Evolutionary conservation across 805 yeast species (phyloP), one percentile per base, ranked within the genome.

Genomic region (Candida vartiovaarae): DNA sequence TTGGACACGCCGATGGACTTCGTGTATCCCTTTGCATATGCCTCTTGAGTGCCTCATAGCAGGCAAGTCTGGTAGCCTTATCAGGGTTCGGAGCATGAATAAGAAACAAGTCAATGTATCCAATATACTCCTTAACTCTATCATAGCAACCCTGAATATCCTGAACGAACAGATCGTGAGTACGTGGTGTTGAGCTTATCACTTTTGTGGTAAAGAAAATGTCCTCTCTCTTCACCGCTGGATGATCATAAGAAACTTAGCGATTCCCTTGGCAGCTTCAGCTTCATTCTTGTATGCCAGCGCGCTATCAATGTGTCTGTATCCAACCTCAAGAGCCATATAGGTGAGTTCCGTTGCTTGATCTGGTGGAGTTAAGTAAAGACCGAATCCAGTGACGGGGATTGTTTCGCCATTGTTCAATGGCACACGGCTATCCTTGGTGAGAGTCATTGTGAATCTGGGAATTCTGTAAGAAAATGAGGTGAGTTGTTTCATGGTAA

Each of bases 31-130:
- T 66, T 66, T 27, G 71, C 77, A 30, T 78, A 80, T 27, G 78
- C 80, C 53, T 84, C 91, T 61, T 84, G 90, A 85, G 71, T 1
- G 89, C 90, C 54, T 65, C 70, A 76, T 82, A 84, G 4, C 88
- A 74, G 37, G 74, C 85, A 36, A 80, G 54, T 57, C 93, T 70
- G 24, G 44, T 48, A 26, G 46, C 57, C 29, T 66, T 61, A 9
- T 78, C 78, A 40, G 72, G 72, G 41, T 66, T 54, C 23, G 93
- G 91, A 6, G 81, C 70, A 58, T 81, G 87, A 51, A 85, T 78
- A 52, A 86, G 66, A 41, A 82, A 64, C 46, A 87, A 63, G 57
- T 86, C 95, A 47, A 85, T 83, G 57, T 84, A 84, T 24, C 70
- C 75, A 39, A 84, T 61, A 7, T 15, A 23, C 2, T 63, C 71